phyloP scores from a whole-genome alignment of 257 asterid genomes.

The Scutellaria barbata region DNA sequence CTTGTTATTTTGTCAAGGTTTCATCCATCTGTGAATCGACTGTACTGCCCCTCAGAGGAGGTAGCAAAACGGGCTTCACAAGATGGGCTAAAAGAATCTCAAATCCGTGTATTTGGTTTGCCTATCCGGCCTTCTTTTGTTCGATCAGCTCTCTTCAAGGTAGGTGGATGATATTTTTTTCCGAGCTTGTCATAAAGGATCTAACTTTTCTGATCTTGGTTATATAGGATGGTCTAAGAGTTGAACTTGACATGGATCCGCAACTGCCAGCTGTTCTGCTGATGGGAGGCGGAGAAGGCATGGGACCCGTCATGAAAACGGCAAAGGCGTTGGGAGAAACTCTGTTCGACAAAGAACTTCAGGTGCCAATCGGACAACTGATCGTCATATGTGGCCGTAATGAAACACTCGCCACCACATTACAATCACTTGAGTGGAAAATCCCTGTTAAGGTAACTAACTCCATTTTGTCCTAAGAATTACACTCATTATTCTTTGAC shows the following conservation, averaged over 20 bases:
- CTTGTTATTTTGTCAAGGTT: constrained; percentile 57
- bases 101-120: constrained; percentile 75
- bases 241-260: constrained; percentile 83
- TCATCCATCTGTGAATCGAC: constrained; percentile 81
- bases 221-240: constrained; percentile 61
- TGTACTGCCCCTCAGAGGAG: constrained; percentile 89
- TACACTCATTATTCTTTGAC: not conserved
- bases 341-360: constrained; percentile 58
- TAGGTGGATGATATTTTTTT: constrained; percentile 53
- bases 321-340: constrained; percentile 80
- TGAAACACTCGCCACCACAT: constrained; percentile 59
- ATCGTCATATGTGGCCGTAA: constrained; percentile 89
- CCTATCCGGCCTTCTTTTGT: constrained; percentile 89
- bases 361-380: constrained; percentile 81
- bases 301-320: constrained; percentile 95
- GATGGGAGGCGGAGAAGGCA: constrained; percentile 99
- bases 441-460: constrained; percentile 75
- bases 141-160: constrained; percentile 73
- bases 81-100: constrained; percentile 83
- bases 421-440: constrained; percentile 74
- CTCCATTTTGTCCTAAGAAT: not conserved
- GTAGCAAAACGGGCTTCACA: constrained; percentile 86
- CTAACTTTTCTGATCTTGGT: not conserved
- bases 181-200: not conserved
- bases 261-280: constrained; percentile 77